A percentile compares a stretch with the other conserved stretches of the same genome.
Evolutionary conservation across 768 basidiomycete species (phyloP).

Genomic region (Pholiota molesta): DNA sequence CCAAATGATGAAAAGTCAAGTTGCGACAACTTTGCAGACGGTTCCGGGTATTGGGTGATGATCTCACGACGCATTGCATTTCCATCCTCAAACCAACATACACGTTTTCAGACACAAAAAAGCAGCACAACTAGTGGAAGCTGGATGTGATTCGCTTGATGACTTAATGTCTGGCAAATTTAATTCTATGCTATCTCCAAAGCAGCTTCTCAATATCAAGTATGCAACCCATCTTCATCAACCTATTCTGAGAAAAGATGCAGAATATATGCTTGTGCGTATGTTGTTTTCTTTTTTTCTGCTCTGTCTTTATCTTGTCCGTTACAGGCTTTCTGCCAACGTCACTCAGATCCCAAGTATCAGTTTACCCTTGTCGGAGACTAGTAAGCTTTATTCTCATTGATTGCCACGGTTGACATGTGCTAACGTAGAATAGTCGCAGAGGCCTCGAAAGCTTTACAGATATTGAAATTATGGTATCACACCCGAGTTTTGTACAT

Average conservation of each 20-base stretch:
- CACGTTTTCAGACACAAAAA: constrained; percentile 29
- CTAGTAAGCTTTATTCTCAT: constrained; percentile 47
- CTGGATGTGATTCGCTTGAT: constrained; percentile 48
- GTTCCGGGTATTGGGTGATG: constrained; percentile 54
- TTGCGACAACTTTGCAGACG: constrained; percentile 34
- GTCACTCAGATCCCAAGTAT: constrained; percentile 48
- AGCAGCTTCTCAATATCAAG: constrained; percentile 39
- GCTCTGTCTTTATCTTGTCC: not conserved
- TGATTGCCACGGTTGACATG: not conserved
- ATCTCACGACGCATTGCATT: not conserved
- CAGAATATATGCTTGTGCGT: constrained; percentile 48
- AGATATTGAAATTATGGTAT: constrained; percentile 45
- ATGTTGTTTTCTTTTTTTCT: not conserved
- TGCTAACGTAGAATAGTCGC: constrained; percentile 39
- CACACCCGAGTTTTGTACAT: constrained; percentile 48
- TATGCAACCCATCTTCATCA: constrained; percentile 44
- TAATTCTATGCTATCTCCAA: constrained; percentile 36
- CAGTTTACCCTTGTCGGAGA: constrained; percentile 54
- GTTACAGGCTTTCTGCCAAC: constrained; percentile 50
- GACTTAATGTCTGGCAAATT: constrained; percentile 45
- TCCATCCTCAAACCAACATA: constrained; percentile 2
- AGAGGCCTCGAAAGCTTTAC: constrained; percentile 40
- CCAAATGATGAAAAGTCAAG: constrained; percentile 29
- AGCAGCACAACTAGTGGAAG: constrained; percentile 49
- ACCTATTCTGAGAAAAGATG: constrained; percentile 41